Base-by-base conservation (phyloP, 139 green algal species). In the Chlamydomonas urium region DNA sequence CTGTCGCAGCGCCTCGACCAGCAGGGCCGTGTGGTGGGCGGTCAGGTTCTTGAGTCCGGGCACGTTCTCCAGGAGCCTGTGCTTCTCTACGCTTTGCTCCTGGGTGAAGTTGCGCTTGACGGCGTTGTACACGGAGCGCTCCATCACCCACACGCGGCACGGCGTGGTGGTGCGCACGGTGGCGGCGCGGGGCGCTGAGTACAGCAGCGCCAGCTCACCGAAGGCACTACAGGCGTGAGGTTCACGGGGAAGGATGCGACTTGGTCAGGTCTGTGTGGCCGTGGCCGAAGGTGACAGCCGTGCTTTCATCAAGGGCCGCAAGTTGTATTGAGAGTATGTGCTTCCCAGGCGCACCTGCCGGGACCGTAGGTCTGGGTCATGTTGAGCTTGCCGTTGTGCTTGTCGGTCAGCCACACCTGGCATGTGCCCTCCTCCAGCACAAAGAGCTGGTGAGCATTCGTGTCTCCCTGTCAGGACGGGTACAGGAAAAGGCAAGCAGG, bases 191-290 rank as follows among this genome's bases (percentile, higher is more conserved):
- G 94, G 92, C 3, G 89, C 83, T 38, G 74, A 78, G 77, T 97
- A 98, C 70, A 98, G 83, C 74, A 98, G 79, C 3, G 93, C 94
- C 42, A 98, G 79, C 84, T 98, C 93, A 26, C 94, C 94, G 82
- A 98, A 98, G 0, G 66, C 75, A 45, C 83, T 91, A 72, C 75
- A 45, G 29, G 63, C n/a, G n/a, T n/a, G n/a, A n/a, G n/a, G n/a
- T n/a, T n/a, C n/a, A n/a, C n/a, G n/a, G n/a, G n/a, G n/a, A n/a
- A n/a, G n/a, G n/a, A n/a, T n/a, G n/a, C n/a, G n/a, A n/a, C n/a
- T n/a, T n/a, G n/a, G n/a, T n/a, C n/a, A n/a, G n/a, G n/a, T n/a
- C n/a, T n/a, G n/a, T n/a, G n/a, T n/a, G n/a, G n/a, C n/a, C n/a
- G n/a, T n/a, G n/a, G n/a, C n/a, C n/a, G n/a, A n/a, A n/a, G n/a